Conservation (phyloP, 805 yeast genomes). For the Hanseniaspora lachancei region DNA sequence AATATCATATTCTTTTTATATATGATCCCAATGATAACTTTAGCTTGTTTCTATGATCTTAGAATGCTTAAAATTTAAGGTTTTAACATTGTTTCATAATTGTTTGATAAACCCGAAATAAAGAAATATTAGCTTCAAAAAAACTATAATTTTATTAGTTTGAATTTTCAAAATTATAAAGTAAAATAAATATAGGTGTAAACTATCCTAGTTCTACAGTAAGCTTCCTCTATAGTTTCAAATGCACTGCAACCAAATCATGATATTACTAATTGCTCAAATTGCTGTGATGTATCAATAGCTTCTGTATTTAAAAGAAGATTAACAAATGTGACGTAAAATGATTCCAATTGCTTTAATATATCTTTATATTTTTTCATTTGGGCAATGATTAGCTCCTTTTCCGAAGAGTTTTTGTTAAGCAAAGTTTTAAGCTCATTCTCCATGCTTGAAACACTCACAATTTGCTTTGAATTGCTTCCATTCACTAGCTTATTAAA, state of each 20-base stretch:
- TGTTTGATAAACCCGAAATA: not conserved
- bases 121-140: not conserved
- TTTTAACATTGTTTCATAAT: not conserved
- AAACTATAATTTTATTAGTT: no score
- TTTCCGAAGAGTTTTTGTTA: not conserved
- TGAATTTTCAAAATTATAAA: no score
- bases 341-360: slow-evolving; percentile 4
- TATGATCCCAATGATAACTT: no score
- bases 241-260: not conserved
- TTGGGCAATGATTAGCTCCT: not conserved
- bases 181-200: no score
- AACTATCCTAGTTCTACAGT: no score
- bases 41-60: no score
- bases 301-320: not conserved
- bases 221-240: not conserved
- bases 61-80: not conserved
- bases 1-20: no score
- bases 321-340: slow-evolving; percentile 1
- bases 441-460: slow-evolving; percentile 6
- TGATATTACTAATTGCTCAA: not conserved
- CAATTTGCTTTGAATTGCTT: not conserved
- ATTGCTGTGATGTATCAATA: not conserved
- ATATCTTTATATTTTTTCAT: slow-evolving; percentile 1
- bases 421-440: not conserved
- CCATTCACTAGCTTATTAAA: not conserved